Conservation (phyloP, 2,329 filamentous ascomycete genomes). For the Pseudocercospora cruenta region DNA sequence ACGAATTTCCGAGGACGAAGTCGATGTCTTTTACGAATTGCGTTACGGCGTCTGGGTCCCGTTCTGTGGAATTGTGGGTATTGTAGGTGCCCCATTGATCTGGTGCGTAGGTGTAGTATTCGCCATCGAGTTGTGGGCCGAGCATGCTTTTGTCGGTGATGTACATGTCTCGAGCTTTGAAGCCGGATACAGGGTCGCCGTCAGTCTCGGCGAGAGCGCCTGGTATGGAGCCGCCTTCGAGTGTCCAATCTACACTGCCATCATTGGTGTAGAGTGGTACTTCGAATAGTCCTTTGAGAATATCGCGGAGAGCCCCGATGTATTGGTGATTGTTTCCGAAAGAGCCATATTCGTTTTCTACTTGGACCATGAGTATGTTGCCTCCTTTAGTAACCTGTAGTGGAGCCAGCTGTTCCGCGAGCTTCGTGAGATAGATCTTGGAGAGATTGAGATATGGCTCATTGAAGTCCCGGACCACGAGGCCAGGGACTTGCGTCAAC, state of each 20-base stretch:
- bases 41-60: slow-evolving; percentile 25
- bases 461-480: slow-evolving; percentile 50
- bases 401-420: slow-evolving; percentile 43
- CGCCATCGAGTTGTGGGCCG: slow-evolving; percentile 54
- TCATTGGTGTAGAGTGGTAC: slow-evolving; percentile 56
- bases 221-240: slow-evolving; percentile 49
- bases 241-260: slow-evolving; percentile 48
- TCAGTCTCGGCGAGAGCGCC: slow-evolving; percentile 53
- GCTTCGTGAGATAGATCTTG: slow-evolving; percentile 44
- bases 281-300: slow-evolving; percentile 49
- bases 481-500: slow-evolving; percentile 47
- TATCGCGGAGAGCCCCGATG: slow-evolving; percentile 46
- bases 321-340: slow-evolving; percentile 54
- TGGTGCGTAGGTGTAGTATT: slow-evolving; percentile 53
- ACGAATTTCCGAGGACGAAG: slow-evolving; percentile 33
- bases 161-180: slow-evolving; percentile 48
- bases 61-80: slow-evolving; percentile 41
- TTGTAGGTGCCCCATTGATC: slow-evolving; percentile 51
- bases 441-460: slow-evolving; percentile 45
- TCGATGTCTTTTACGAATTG: slow-evolving; percentile 32
- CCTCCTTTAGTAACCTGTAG: slow-evolving; percentile 50
- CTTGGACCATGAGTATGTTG: slow-evolving; percentile 55
- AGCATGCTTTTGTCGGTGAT: slow-evolving; percentile 49
- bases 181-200: slow-evolving; percentile 48
- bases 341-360: slow-evolving; percentile 58